Conservation (phyloP, 1,139 yeast genomes). For the Nakaseomyces sp. region DNA sequence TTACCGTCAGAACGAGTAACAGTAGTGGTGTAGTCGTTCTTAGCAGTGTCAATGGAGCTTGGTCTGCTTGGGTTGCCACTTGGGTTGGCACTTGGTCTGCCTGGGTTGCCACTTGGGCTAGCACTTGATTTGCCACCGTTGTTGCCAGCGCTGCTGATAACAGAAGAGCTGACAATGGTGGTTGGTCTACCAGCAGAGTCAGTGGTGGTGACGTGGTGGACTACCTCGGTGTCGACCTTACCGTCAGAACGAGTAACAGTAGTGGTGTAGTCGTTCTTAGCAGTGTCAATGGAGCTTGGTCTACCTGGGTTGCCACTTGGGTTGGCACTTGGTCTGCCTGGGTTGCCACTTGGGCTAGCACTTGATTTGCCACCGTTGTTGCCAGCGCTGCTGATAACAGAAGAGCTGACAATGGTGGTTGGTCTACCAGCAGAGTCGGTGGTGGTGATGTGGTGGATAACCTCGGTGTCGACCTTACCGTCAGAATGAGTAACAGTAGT, state of each 20-base stretch:
- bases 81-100: neutral
- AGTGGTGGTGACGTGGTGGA: constrained; percentile 3
- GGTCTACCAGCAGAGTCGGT: neutral
- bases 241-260: neutral
- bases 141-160: too few relatives aligned
- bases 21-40: neutral
- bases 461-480: neutral
- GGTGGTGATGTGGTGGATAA: constrained; percentile 1
- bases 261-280: constrained; percentile 1
- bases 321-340: neutral
- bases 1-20: neutral
- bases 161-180: neutral
- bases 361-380: neutral
- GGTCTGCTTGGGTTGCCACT: neutral
- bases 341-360: neutral
- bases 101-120: neutral
- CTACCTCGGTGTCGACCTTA: neutral
- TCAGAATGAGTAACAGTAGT: neutral
- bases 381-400: neutral
- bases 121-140: too few relatives aligned
- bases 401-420: neutral
- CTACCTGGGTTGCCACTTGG: neutral
- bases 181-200: neutral
- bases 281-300: neutral
- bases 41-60: neutral